Conservation (phyloP, 2,329 filamentous ascomycete species). For the Cryoendolithus antarcticus region DNA sequence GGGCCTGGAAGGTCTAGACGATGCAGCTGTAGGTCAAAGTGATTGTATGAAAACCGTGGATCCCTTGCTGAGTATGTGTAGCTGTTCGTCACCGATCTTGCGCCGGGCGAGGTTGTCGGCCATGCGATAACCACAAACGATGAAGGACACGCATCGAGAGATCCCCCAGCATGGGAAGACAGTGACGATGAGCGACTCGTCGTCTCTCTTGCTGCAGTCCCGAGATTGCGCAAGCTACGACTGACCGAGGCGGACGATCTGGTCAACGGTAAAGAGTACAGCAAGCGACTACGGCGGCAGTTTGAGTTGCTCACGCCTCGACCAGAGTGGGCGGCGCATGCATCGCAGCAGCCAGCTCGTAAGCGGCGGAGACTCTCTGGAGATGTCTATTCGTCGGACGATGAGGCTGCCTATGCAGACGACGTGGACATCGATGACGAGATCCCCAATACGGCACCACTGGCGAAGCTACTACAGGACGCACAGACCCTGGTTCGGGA, state of each 20-base stretch:
- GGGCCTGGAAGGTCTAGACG: conserved; percentile 52
- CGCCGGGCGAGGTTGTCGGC: conserved; percentile 31
- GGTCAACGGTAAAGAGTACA: conserved; percentile 77
- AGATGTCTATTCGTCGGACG: conserved; percentile 22
- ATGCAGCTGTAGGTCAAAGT: conserved; percentile 49
- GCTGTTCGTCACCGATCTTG: conserved; percentile 74
- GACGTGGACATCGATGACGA: conserved; percentile 39
- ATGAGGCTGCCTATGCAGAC: conserved; percentile 18
- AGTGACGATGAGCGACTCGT: conserved; percentile 86
- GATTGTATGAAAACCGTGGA: neutral
- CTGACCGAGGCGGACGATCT: conserved; percentile 72
- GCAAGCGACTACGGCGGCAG: conserved; percentile 65
- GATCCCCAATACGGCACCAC: conserved; percentile 55
- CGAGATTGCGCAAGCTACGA: conserved; percentile 70
- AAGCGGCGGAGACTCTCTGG: conserved; percentile 36
- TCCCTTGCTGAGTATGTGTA: conserved; percentile 18
- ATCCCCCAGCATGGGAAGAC: conserved; percentile 70
- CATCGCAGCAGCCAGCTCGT: conserved; percentile 26
- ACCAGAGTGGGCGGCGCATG: conserved; percentile 48
- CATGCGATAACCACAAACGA: conserved; percentile 29
- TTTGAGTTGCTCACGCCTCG: conserved; percentile 46
- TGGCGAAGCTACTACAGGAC: conserved; percentile 69
- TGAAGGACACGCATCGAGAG: conserved; percentile 25
- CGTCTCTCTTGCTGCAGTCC: conserved; percentile 66
- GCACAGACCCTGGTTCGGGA: conserved; percentile 51